phyloP scores from a whole-genome alignment of 495 filamentous ascomycete genomes.

The Tuber aestivum region DNA sequence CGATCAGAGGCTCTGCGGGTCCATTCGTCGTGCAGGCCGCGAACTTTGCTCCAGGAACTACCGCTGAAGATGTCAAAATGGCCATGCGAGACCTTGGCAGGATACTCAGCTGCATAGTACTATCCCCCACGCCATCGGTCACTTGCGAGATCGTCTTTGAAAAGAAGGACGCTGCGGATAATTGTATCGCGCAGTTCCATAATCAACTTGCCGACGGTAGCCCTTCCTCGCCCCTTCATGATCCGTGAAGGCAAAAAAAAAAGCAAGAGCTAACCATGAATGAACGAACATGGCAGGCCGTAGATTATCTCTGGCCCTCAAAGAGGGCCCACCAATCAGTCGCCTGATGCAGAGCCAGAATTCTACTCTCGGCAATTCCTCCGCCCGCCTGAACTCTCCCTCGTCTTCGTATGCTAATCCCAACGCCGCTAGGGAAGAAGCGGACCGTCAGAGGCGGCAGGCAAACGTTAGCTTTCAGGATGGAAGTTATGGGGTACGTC shows the following conservation, averaged over 20 bases:
- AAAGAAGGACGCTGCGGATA: constrained; percentile 69
- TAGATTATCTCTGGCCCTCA: constrained; percentile 68
- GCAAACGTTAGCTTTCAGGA: constrained; percentile 41
- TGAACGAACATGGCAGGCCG: constrained; percentile 49
- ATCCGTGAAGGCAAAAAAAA: background rate
- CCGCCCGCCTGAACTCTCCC: constrained; percentile 11
- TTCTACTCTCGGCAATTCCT: constrained; percentile 1
- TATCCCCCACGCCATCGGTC: constrained; percentile 65
- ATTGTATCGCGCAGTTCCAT: constrained; percentile 75
- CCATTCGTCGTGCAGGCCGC: constrained; percentile 76
- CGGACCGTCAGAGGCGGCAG: constrained; percentile 38
- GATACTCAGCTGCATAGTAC: constrained; percentile 64
- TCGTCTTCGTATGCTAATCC: constrained; percentile 23
- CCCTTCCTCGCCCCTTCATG: constrained; percentile 1
- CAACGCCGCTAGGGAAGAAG: constrained; percentile 36
- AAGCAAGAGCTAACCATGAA: background rate
- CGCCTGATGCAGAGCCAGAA: constrained; percentile 15
- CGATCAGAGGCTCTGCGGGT: constrained; percentile 72
- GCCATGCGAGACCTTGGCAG: constrained; percentile 68
- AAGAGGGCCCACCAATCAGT: constrained; percentile 46
- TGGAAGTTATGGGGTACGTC: constrained; percentile 38
- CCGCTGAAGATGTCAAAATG: constrained; percentile 86
- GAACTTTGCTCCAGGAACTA: constrained; percentile 91
- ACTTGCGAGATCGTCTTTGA: constrained; percentile 81
- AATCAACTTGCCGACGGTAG: constrained; percentile 80